These are phyloP conservation scores for Taphrina pruni DNA, from an alignment of 1,139 yeast genomes.

Conservation along the genomic window DNA sequence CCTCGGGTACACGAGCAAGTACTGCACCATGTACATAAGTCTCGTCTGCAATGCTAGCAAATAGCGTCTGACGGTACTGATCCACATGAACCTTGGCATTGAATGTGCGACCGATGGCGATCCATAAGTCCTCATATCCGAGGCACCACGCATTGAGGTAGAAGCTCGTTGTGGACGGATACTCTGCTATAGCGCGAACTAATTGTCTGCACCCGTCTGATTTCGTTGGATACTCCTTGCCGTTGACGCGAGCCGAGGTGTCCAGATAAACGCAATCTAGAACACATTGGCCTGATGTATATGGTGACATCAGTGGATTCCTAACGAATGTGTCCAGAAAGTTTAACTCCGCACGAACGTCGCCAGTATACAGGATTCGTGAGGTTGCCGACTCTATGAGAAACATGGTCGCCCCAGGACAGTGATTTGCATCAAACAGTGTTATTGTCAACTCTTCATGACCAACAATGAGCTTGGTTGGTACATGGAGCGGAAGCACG, in stretches of 20 bases:
- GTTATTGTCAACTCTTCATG: conserved; percentile 49
- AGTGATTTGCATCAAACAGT: conserved; percentile 59
- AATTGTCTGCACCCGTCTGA: conserved; percentile 56
- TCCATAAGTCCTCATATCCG: conserved; percentile 67
- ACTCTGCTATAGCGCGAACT: conserved; percentile 53
- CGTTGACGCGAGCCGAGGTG: conserved; percentile 49
- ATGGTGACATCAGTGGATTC: conserved; percentile 54
- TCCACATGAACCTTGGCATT: conserved; percentile 54
- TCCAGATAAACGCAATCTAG: conserved; percentile 63
- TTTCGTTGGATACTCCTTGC: conserved; percentile 54
- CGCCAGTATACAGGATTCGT: conserved; percentile 64
- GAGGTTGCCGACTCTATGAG: conserved; percentile 55
- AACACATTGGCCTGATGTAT: conserved; percentile 49
- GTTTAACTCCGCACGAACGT: conserved; percentile 64
- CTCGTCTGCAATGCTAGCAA: conserved; percentile 45
- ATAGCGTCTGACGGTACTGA: conserved; percentile 49
- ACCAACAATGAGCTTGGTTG: conserved; percentile 46
- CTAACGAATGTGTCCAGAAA: conserved; percentile 54
- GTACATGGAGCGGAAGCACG: conserved; percentile 47
- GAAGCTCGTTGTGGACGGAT: conserved; percentile 58
- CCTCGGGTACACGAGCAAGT: neutral
- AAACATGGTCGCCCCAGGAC: conserved; percentile 69
- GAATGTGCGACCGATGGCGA: conserved; percentile 53
- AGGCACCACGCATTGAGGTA: conserved; percentile 56
- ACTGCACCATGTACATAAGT: conserved; percentile 4